phyloP scores from a whole-genome alignment of 441 rosid species.

The Aquilaria agallochum region DNA sequence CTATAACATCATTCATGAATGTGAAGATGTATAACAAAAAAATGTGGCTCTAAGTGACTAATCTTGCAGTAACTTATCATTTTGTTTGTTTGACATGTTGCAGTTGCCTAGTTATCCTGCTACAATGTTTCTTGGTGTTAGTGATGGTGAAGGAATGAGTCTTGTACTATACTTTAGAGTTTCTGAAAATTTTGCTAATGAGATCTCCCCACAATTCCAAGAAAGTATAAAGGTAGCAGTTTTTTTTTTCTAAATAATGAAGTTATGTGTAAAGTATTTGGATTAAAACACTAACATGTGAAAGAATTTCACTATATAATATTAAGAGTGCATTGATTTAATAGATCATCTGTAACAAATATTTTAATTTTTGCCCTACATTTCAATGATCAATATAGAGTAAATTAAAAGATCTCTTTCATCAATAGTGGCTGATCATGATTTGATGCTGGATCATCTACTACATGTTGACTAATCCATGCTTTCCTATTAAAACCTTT shows the following conservation, averaged over 20 bases:
- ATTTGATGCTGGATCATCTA: too few relatives aligned
- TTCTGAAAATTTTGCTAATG: slow-evolving; percentile 54
- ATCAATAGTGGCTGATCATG: too few relatives aligned
- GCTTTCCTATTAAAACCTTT: too few relatives aligned
- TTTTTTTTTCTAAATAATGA: background rate
- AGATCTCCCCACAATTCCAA: slow-evolving; percentile 55
- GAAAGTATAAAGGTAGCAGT: slow-evolving; percentile 62
- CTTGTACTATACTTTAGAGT: slow-evolving; percentile 79
- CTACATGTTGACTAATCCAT: too few relatives aligned
- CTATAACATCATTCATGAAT: background rate
- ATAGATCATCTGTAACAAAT: too few relatives aligned
- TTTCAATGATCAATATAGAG: too few relatives aligned
- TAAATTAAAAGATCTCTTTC: too few relatives aligned
- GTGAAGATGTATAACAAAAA: background rate
- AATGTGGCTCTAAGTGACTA: background rate
- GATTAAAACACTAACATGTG: too few relatives aligned
- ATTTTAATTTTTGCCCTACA: too few relatives aligned
- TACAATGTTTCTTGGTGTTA: slow-evolving; percentile 84
- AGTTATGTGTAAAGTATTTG: too few relatives aligned
- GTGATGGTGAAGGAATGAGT: slow-evolving; percentile 95
- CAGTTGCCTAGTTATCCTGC: slow-evolving; percentile 95
- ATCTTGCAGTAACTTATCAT: slow-evolving; percentile 9
- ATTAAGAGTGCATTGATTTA: too few relatives aligned
- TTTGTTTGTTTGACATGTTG: slow-evolving; percentile 10
- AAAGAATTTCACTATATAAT: too few relatives aligned